Evolutionary conservation across 495 filamentous ascomycete species (phyloP).

Genomic region (Xylaria telfairii): DNA sequence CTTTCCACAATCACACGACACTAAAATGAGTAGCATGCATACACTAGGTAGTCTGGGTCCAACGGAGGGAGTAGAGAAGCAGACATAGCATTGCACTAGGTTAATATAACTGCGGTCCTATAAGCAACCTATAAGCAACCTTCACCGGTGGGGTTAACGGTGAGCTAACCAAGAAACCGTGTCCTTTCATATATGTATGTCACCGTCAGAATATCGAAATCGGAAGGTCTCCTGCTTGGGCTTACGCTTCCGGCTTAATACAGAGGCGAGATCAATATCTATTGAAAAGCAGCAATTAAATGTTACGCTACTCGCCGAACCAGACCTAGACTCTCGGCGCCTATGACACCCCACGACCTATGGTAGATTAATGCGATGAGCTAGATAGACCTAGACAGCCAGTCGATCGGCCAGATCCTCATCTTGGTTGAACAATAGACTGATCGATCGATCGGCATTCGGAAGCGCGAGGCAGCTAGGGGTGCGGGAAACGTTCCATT

Average conservation of each 20-base stretch:
- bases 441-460: background rate
- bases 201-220: background rate
- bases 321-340: background rate
- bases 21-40: background rate
- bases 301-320: background rate
- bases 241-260: background rate
- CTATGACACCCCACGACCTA: background rate
- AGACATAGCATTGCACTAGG: background rate
- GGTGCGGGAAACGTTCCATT: background rate
- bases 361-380: background rate
- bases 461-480: background rate
- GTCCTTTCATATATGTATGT: background rate
- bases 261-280: background rate
- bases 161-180: background rate
- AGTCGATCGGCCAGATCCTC: background rate
- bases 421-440: background rate
- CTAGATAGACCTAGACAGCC: background rate
- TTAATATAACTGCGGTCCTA: background rate
- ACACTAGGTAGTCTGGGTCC: background rate
- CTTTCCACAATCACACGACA: background rate
- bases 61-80: background rate
- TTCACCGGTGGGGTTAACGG: background rate
- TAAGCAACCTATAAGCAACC: background rate
- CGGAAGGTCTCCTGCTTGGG: constrained; percentile 10
- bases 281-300: background rate